Base-by-base conservation (phyloP, 2,329 filamentous ascomycete species). In the Neopestalotiopsis sp. region DNA sequence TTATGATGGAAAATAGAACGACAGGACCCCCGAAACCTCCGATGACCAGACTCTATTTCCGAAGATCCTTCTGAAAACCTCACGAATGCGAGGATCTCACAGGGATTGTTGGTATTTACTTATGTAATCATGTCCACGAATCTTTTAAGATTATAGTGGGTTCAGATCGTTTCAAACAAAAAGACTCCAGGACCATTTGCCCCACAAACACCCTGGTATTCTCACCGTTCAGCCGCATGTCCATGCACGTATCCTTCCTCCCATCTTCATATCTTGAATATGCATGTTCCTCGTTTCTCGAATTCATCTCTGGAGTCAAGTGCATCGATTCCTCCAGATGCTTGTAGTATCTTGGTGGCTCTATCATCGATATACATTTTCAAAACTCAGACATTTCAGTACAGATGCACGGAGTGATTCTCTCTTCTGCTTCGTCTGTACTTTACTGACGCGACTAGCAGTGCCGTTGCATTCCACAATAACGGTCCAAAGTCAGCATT, bases 91-190 rank as follows among this genome's bases (percentile, higher is more conserved):
- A 52, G n/a, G 14, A 7, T 52, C 5, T 52, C 3, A 20, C 45
- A 52, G n/a, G 45, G 17, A 1, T 20, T 20, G 4, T 17, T 52
- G 45, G 17, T 52, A 9, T 20, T 52, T 17, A n/a, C 45, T 20
- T 38, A 38, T 38, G n/a, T 52, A 52, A 52, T 52, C 17, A 17
- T 52, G 45, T 20, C 45, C 45, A 52, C 45, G 45, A 52, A 52
- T 52, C 45, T 10, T 52, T 52, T 52, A 52, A 52, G 45, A 52
- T 52, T 52, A 52, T 52, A 52, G 45, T 52, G 45, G 45, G n/a
- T 52, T 52, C 45, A 20, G 45, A 52, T 20, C 45, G 45, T 52
- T 52, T 52, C 45, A 52, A 52, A 52, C 45, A 52, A 52, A 52
- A 52, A 52, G 45, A 17, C 45, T 52, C 34, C 45, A 52, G 45